A percentile compares a stretch with the other conserved stretches of the same genome.
These are phyloP conservation scores for Podospora conica DNA, from an alignment of 495 filamentous ascomycete genomes.

Conservation along the genomic window DNA sequence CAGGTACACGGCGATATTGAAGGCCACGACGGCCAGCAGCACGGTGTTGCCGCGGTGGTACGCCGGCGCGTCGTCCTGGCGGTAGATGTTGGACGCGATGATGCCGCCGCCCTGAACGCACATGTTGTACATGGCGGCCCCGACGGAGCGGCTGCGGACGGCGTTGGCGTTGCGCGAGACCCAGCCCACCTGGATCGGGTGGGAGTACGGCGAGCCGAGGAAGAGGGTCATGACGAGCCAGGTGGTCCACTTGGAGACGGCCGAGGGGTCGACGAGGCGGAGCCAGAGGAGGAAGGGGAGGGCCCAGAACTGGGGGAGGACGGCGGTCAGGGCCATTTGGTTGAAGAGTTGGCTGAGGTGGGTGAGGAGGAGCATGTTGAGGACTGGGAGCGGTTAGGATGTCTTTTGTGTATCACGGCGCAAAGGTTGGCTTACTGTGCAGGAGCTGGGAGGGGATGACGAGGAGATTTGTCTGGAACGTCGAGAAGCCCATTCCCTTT, in stretches of 20 bases:
- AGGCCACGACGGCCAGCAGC: neutral
- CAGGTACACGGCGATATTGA: constrained; percentile 5
- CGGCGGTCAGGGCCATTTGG: constrained; percentile 19
- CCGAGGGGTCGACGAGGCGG: constrained; percentile 36
- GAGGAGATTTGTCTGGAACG: constrained; percentile 59
- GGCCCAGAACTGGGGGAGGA: constrained; percentile 24
- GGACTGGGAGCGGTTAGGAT: constrained; percentile 39
- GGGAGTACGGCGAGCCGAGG: constrained; percentile 48
- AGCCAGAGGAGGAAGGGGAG: constrained; percentile 51
- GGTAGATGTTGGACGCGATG: constrained; percentile 39
- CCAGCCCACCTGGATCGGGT: constrained; percentile 38
- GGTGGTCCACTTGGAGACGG: constrained; percentile 44
- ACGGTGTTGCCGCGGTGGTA: constrained; percentile 5
- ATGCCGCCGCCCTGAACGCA: constrained; percentile 49
- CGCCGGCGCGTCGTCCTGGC: constrained; percentile 1
- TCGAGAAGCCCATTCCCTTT: constrained; percentile 55
- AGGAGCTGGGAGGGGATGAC: constrained; percentile 34
- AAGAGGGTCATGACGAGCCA: constrained; percentile 54
- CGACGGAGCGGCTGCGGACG: constrained; percentile 58
- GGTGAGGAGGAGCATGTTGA: constrained; percentile 44
- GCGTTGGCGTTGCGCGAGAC: constrained; percentile 46
- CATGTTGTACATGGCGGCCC: constrained; percentile 59
- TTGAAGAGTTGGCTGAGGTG: constrained; percentile 40
- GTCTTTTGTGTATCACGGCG: constrained; percentile 25
- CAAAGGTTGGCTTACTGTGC: constrained; percentile 6